These are phyloP conservation scores for Lentinula boryana DNA, from an alignment of 768 basidiomycete genomes.

Conservation along the genomic window DNA sequence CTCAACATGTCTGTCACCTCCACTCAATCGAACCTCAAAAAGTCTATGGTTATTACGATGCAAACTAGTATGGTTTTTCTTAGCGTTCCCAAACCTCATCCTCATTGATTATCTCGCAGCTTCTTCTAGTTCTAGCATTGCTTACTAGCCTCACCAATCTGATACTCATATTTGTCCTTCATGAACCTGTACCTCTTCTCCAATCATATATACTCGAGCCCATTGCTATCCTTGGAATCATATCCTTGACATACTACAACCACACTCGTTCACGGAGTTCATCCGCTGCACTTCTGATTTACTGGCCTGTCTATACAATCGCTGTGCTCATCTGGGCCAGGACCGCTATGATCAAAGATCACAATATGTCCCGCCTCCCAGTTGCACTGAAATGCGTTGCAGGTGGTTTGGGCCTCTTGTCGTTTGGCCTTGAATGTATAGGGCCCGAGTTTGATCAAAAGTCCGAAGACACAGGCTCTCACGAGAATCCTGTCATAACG, in stretches of 20 bases:
- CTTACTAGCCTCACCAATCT: conserved; percentile 39
- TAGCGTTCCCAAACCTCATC: neutral
- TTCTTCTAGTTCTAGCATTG: conserved; percentile 40
- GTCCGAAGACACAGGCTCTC: conserved; percentile 26
- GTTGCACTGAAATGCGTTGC: conserved; percentile 39
- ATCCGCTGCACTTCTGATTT: conserved; percentile 68
- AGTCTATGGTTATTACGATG: conserved; percentile 45
- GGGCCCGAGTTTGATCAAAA: conserved; percentile 50
- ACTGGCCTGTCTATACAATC: conserved; percentile 69
- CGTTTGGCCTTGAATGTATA: conserved; percentile 62
- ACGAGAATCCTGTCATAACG: conserved; percentile 65
- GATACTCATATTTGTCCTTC: conserved; percentile 27
- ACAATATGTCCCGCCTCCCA: conserved; percentile 27
- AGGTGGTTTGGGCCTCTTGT: conserved; percentile 38
- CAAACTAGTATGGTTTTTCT: conserved; percentile 56
- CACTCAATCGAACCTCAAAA: conserved; percentile 30
- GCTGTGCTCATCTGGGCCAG: conserved; percentile 52
- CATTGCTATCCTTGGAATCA: conserved; percentile 40
- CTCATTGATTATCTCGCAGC: conserved; percentile 24
- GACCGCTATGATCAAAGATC: conserved; percentile 34
- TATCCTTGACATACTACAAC: conserved; percentile 55
- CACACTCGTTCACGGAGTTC: conserved; percentile 68
- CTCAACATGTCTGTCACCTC: conserved; percentile 17
- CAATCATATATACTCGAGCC: conserved; percentile 56
- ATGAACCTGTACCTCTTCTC: conserved; percentile 34